These are phyloP conservation scores for Apiotrichum domesticum DNA, from an alignment of 1,284 basidiomycete species.

Conservation along the genomic window DNA sequence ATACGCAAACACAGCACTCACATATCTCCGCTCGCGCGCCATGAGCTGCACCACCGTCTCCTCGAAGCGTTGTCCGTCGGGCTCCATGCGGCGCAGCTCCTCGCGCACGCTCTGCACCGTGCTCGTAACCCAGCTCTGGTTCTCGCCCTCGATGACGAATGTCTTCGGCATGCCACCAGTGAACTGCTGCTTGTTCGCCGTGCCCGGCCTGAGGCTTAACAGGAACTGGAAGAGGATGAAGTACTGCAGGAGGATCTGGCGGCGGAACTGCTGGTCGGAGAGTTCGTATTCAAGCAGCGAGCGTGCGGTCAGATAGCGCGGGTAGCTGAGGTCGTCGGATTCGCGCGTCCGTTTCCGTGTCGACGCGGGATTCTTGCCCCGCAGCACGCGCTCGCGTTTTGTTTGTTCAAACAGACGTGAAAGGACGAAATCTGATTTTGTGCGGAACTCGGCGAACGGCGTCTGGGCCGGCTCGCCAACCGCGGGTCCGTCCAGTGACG, in stretches of 20 bases:
- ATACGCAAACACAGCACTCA: slow-evolving; percentile 12
- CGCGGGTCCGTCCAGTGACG: slow-evolving; percentile 35
- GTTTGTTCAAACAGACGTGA: slow-evolving; percentile 38
- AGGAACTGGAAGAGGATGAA: slow-evolving; percentile 46
- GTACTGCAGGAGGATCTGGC: slow-evolving; percentile 45
- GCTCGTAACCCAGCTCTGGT: slow-evolving; percentile 29
- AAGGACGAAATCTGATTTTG: slow-evolving; percentile 37
- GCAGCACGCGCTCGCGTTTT: slow-evolving; percentile 25
- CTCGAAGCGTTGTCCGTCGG: slow-evolving; percentile 33
- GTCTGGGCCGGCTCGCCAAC: slow-evolving; percentile 18
- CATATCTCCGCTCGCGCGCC: slow-evolving; percentile 34
- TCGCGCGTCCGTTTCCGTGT: slow-evolving; percentile 28
- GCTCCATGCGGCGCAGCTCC: slow-evolving; percentile 32
- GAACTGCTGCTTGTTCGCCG: slow-evolving; percentile 35
- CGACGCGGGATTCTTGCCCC: slow-evolving; percentile 25
- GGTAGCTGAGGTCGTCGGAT: slow-evolving; percentile 30
- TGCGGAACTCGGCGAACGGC: slow-evolving; percentile 33
- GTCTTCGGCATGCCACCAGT: slow-evolving; percentile 43
- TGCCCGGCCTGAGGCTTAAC: slow-evolving; percentile 35
- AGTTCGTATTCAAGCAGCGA: slow-evolving; percentile 38
- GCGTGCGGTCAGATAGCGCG: slow-evolving; percentile 41
- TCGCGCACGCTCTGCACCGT: slow-evolving; percentile 28
- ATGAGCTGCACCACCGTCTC: slow-evolving; percentile 36
- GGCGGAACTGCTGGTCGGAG: slow-evolving; percentile 41
- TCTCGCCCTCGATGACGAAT: slow-evolving; percentile 33